Evolutionary conservation across 805 yeast species (phyloP), one percentile per base, ranked within the genome.

Genomic region (Barnettozyma vustinii): DNA sequence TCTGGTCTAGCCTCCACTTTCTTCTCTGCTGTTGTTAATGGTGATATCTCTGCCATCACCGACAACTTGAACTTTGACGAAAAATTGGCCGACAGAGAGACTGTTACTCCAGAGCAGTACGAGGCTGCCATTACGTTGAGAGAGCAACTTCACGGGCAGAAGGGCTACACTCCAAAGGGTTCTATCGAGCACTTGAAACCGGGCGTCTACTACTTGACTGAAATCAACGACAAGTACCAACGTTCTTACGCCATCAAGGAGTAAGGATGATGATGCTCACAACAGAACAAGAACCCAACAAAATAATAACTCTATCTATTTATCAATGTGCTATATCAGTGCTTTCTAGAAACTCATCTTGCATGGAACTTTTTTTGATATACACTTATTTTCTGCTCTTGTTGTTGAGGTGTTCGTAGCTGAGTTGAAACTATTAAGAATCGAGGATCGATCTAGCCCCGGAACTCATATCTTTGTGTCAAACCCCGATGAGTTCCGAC

Each of bases 1-100:
- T 92, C 98, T 15, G 99, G 99, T 64, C 80, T 94, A 54, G 99
- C 99, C 41, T 78, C 98, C 16, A 81, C 96, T 37, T 74, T 94
- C 70, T 87, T 80, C 72, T 84, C 96, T 40, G 81, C 83, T 56
- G 79, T 73, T 54, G 87, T 94, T 53, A 79, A 75, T 55, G 96
- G 95, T 51, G 98, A 94, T 69, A 74, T 91, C 53, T 71, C 85
- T 26, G 58, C 76, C 52, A 84, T 91, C 56, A 78, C 78, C 54
- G 67, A 78, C 56, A 75, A 72, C 49, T 79, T 92, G 62, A 78
- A 85, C 68, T 73, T 94, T 56, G 81, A 83, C 63, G 63, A 75
- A 62, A 81, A 80, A 67, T 78, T 94, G 55, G 78, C 76, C 46
- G 70, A 71, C 56, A 87, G 99, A 77, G 66, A 61, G 52, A 67